Base-by-base conservation (phyloP, 306 rosid species). In the cucumber (Cucumis sativus) region DNA sequence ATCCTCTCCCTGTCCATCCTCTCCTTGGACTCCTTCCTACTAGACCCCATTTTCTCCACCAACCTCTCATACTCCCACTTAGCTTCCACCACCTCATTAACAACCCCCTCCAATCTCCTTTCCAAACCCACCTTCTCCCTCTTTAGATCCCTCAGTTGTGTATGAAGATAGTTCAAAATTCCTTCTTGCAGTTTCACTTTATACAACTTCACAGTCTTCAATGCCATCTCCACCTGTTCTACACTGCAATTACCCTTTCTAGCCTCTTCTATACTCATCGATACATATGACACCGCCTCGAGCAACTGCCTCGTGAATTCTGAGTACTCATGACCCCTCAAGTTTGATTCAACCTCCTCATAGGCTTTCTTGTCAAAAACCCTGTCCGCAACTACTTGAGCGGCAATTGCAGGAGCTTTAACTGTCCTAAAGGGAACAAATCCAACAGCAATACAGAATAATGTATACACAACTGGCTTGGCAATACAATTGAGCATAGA, bases 391-490 rank as follows among this genome's bases (percentile, higher is more conserved):
- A 64, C 80, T 68, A 47, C 75, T 8, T 87, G 82, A 21, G 85
- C 86, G 0, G 85, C 97, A 8, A 83, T 13, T 1, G 91, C 98
- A 18, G 82, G 81, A 79, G 39, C 73, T 40, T 81, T 84, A 79
- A 78, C 64, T 15, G 79, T 21, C 67, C 86, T 82, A 78, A 89
- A 25, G 8, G 91, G 83, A 65, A 90, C 69, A 69, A 84, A 84
- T 6, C 95, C 90, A 30, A 94, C 6, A 6, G 91, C 93, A 77
- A 88, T 78, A 56, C 91, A 94, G 33, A 91, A 82, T 47, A 90
- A 30, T n/a, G 87, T 78, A 56, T 81, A 83, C 18, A 79, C 71
- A 6, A 88, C 51, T 2, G 86, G 83, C 78, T 80, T 82, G 6
- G 65, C 76, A 43, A 87, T 21, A 81, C 80, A 70, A 56, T 79